These are phyloP conservation scores for Dendrobium catenatum DNA, from an alignment of 106 monocot genomes.

Conservation along the genomic window DNA sequence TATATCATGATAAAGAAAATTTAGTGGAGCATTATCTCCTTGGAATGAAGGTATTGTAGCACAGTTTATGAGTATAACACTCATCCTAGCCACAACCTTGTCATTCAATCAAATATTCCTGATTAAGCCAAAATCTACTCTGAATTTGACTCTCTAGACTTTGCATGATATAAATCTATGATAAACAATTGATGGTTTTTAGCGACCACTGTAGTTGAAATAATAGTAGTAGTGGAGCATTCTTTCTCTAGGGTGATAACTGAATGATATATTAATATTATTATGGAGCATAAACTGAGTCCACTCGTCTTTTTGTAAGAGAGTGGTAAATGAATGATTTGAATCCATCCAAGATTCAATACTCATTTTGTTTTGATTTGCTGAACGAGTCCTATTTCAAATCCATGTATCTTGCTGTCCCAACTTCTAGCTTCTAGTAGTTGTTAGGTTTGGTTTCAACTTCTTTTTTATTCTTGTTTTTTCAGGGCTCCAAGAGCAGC, in stretches of 20 bases:
- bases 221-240: background rate
- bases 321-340: background rate
- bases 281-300: background rate
- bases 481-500: slow-evolving; percentile 93
- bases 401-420: background rate
- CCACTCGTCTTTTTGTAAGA: background rate
- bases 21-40: too few species aligned
- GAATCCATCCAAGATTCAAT: background rate
- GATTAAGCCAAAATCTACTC: background rate
- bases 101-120: background rate
- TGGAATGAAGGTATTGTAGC: background rate
- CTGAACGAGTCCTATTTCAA: background rate
- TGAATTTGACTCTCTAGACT: too few species aligned
- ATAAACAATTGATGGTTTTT: background rate
- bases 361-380: background rate
- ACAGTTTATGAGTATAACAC: background rate
- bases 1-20: background rate
- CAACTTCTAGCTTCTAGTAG: background rate
- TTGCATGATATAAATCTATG: too few species aligned
- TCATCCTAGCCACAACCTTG: background rate
- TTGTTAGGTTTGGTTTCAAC: background rate
- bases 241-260: background rate
- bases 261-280: background rate
- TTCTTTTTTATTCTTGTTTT: background rate
- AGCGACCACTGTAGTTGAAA: background rate